phyloP scores from a whole-genome alignment of 2,329 filamentous ascomycete genomes.

The Neoascochyta sp. region DNA sequence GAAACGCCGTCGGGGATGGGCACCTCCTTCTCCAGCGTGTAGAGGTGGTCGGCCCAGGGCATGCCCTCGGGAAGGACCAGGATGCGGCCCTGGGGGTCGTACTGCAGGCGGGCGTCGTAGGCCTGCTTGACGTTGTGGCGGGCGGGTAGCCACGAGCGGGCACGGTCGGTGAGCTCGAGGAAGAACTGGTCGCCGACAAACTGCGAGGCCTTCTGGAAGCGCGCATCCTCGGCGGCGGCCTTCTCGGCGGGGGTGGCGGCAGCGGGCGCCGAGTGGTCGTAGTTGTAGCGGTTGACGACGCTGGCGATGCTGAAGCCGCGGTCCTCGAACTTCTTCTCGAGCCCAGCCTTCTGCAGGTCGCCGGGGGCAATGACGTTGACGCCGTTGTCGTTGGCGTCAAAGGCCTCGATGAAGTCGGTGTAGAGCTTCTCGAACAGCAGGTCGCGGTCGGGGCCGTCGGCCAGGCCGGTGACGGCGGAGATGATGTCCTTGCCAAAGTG shows the following conservation, averaged over 20 bases:
- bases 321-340: slow-evolving; percentile 79
- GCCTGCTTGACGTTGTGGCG: slow-evolving; percentile 73
- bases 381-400: slow-evolving; percentile 97
- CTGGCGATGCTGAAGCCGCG: slow-evolving; percentile 81
- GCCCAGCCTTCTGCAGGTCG: slow-evolving; percentile 63
- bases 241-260: slow-evolving; percentile 38
- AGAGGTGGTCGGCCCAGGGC: slow-evolving; percentile 96
- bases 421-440: slow-evolving; percentile 87
- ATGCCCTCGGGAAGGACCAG: slow-evolving; percentile 74
- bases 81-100: slow-evolving; percentile 72
- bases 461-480: slow-evolving; percentile 58
- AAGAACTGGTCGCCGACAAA: slow-evolving; percentile 90
- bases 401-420: slow-evolving; percentile 86
- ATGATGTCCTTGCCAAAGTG: slow-evolving; percentile 90
- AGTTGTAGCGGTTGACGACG: slow-evolving; percentile 82
- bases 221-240: slow-evolving; percentile 74
- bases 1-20: slow-evolving; percentile 41
- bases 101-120: slow-evolving; percentile 64
- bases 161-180: slow-evolving; percentile 72
- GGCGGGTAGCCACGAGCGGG: slow-evolving; percentile 79
- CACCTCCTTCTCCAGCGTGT: slow-evolving; percentile 68
- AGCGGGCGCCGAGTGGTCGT: slow-evolving; percentile 50
- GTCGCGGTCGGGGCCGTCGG: slow-evolving; percentile 62
- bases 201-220: slow-evolving; percentile 71
- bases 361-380: slow-evolving; percentile 76